Evolutionary conservation across 2,329 filamentous ascomycete species (phyloP).

Genomic region (Diplodia seriata): DNA sequence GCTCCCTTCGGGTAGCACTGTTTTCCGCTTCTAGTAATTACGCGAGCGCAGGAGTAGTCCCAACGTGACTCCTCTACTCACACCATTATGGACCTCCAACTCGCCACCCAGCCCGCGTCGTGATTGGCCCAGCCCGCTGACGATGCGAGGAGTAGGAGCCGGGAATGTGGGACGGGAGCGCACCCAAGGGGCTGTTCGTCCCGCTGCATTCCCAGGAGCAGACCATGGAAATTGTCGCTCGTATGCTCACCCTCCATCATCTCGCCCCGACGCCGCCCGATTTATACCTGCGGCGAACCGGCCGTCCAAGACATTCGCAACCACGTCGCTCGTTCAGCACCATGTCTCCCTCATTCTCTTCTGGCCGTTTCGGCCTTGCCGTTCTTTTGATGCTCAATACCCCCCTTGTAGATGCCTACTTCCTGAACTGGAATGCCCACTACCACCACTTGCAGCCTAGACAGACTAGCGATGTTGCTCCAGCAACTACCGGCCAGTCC

Average conservation of each 20-base stretch:
- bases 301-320: background rate
- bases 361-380: slow-evolving; percentile 19
- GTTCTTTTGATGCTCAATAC: slow-evolving; percentile 25
- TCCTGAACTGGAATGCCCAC: slow-evolving; percentile 23
- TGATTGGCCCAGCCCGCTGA: background rate
- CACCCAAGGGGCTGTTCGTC: slow-evolving; percentile 22
- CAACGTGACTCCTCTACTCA: background rate
- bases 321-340: slow-evolving; percentile 17
- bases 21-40: slow-evolving; percentile 1
- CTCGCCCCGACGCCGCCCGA: background rate
- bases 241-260: slow-evolving; percentile 9
- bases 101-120: background rate
- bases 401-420: slow-evolving; percentile 19
- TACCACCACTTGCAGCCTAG: slow-evolving; percentile 19
- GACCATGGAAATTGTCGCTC: slow-evolving; percentile 15
- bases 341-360: slow-evolving; percentile 12
- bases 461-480: slow-evolving; percentile 19
- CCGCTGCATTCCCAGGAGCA: slow-evolving; percentile 11
- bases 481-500: slow-evolving; percentile 24
- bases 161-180: slow-evolving; percentile 16
- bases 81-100: background rate
- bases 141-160: slow-evolving; percentile 6
- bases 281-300: slow-evolving; percentile 11
- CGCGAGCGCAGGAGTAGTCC: slow-evolving; percentile 18
- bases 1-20: background rate